phyloP scores from a whole-genome alignment of 805 yeast species.

The Yarrowia alimentaria region DNA sequence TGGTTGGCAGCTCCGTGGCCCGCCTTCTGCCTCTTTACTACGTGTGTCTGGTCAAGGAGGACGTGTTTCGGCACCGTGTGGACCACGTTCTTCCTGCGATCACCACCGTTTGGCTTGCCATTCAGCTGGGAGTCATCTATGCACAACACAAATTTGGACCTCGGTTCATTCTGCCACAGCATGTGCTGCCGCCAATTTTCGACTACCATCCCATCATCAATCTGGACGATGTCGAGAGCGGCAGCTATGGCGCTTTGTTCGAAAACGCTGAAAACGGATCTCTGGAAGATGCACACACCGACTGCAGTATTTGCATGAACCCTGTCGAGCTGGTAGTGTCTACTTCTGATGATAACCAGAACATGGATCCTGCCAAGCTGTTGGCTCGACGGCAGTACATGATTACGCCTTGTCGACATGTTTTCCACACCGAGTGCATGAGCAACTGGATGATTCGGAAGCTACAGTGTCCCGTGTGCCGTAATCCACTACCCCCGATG shows the following conservation, averaged over 20 bases:
- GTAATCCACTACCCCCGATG: conserved; percentile 79
- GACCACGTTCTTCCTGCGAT: conserved; percentile 39
- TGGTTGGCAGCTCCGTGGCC: conserved; percentile 63
- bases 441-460: conserved; percentile 93
- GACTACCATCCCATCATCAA: conserved; percentile 73
- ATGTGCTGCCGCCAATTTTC: conserved; percentile 74
- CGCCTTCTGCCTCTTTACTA: conserved; percentile 67
- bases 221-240: conserved; percentile 59
- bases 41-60: conserved; percentile 48
- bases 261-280: conserved; percentile 10
- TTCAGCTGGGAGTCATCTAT: conserved; percentile 59
- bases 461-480: conserved; percentile 90
- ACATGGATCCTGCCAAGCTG: conserved; percentile 36
- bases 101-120: conserved; percentile 55
- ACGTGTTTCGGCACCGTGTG: conserved; percentile 69
- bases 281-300: conserved; percentile 45
- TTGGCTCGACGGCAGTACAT: conserved; percentile 41
- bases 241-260: conserved; percentile 38
- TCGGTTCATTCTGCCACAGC: conserved; percentile 76
- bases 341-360: conserved; percentile 32
- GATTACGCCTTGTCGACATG: conserved; percentile 87
- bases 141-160: conserved; percentile 73
- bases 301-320: conserved; percentile 90
- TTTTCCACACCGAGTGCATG: conserved; percentile 85
- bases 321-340: conserved; percentile 52